Evolutionary conservation across 2,329 filamentous ascomycete species (phyloP).

Genomic region (Drechslerella coelobrocha): DNA sequence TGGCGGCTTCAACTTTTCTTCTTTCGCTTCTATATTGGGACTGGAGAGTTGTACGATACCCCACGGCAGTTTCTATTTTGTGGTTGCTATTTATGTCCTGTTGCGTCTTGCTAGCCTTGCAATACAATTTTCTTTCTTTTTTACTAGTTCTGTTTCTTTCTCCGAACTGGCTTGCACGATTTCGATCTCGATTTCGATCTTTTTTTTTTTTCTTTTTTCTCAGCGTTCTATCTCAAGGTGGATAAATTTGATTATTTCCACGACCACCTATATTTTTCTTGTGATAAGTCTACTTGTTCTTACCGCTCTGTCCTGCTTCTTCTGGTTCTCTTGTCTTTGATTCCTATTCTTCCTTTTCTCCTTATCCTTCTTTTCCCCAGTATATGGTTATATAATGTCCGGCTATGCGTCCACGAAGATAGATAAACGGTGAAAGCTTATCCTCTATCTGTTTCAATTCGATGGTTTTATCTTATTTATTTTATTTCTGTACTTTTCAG

Average conservation of each 20-base stretch:
- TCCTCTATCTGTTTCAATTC: slow-evolving; percentile 15
- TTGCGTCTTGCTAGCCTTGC: slow-evolving; percentile 1
- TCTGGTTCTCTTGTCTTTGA: background rate
- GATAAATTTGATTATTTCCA: background rate
- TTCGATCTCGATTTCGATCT: too few species aligned
- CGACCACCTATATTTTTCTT: background rate
- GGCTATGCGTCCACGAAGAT: slow-evolving; percentile 28
- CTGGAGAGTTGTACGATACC: slow-evolving; percentile 48
- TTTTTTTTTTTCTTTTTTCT: background rate
- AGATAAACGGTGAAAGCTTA: slow-evolving; percentile 14
- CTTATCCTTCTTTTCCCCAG: slow-evolving; percentile 1
- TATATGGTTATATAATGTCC: slow-evolving; percentile 40
- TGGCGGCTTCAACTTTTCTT: too few species aligned
- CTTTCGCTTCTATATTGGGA: background rate
- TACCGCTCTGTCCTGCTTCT: slow-evolving; percentile 7
- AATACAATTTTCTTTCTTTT: slow-evolving; percentile 6
- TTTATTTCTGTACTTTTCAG: background rate
- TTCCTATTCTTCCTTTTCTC: slow-evolving; percentile 4
- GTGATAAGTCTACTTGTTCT: too few species aligned
- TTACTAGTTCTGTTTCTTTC: background rate
- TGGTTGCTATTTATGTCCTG: slow-evolving; percentile 15
- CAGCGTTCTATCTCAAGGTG: background rate
- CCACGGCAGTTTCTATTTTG: slow-evolving; percentile 28
- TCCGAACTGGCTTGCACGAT: background rate
- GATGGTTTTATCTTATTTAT: slow-evolving; percentile 9